These are phyloP conservation scores for Drosera spatulata DNA, from an alignment of 179 eudicot genomes.

Conservation along the genomic window DNA sequence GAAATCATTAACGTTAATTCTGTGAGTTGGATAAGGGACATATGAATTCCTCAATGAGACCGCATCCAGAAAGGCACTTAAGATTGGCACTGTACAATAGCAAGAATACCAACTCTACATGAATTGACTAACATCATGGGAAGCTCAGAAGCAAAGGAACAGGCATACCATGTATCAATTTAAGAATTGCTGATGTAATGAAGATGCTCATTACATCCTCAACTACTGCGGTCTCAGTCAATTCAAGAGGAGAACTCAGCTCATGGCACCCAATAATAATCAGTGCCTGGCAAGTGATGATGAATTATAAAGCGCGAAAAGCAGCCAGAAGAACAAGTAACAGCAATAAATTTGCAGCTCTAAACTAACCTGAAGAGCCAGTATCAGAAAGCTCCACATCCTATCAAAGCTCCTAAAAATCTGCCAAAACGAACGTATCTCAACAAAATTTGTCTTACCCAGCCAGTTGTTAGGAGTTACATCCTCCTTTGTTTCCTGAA, in stretches of 20 bases:
- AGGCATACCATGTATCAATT: conserved; percentile 58
- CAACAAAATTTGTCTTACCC: conserved; percentile 95
- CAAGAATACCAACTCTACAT: no score
- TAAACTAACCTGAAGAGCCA: conserved; percentile 74
- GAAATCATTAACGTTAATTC: no score
- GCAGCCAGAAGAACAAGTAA: conserved; percentile 1
- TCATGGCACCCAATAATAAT: conserved; percentile 85
- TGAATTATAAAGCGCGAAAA: conserved; percentile 5
- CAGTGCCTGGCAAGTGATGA: conserved; percentile 49
- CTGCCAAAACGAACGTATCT: conserved; percentile 88
- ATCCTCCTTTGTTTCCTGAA: conserved; percentile 33
- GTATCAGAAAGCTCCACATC: conserved; percentile 87
- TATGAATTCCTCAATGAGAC: no score
- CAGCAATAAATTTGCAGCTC: neutral
- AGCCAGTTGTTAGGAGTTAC: conserved; percentile 51
- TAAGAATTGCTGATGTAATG: conserved; percentile 84
- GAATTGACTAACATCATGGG: no score
- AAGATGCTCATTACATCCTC: conserved; percentile 96
- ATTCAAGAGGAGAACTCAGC: conserved; percentile 70
- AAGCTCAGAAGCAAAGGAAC: neutral
- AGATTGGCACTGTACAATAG: no score
- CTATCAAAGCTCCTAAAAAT: conserved; percentile 92
- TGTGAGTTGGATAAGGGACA: no score
- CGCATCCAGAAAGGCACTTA: no score
- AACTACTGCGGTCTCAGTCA: conserved; percentile 60